Conservation (phyloP, 148 eudicot species). For the Chenopodium berlandieri region DNA sequence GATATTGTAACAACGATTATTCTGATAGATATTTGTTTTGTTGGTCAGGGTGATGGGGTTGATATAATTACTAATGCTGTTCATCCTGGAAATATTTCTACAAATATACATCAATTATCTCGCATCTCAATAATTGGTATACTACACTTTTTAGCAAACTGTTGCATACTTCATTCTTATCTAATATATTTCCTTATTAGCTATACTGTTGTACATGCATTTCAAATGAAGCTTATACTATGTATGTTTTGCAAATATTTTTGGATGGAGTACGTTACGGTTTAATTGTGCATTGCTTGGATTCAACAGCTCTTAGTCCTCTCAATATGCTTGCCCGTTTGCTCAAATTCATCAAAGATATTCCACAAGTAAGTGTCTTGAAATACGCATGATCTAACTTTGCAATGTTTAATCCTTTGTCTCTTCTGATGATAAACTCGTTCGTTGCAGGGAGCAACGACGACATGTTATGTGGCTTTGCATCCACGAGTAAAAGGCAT, state of each 20-base stretch:
- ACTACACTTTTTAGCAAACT: neutral
- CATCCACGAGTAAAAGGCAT: conserved; percentile 28
- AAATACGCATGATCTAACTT: conserved; percentile 11
- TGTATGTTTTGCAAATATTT: neutral
- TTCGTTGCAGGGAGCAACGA: conserved; percentile 30
- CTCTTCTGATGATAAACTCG: neutral
- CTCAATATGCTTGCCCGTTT: neutral
- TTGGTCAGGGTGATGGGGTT: no score
- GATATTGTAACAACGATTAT: no score
- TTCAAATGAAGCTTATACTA: no score
- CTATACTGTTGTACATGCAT: no score
- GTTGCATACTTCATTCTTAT: no score
- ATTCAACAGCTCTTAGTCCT: neutral
- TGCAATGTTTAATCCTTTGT: neutral
- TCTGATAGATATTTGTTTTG: no score
- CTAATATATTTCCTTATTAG: neutral
- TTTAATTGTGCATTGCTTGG: neutral
- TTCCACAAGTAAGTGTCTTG: conserved; percentile 26
- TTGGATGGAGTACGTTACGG: neutral
- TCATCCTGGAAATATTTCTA: no score
- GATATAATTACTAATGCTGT: no score
- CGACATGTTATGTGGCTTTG: conserved; percentile 29
- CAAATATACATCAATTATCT: conserved; percentile 14
- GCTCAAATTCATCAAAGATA: conserved; percentile 13
- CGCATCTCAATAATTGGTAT: neutral